Percentiles rank a stretch among this genome's conserved stretches.
These are phyloP conservation scores for Stemphylium lycopersici DNA, from an alignment of 2,329 filamentous ascomycete species.

Conservation along the genomic window DNA sequence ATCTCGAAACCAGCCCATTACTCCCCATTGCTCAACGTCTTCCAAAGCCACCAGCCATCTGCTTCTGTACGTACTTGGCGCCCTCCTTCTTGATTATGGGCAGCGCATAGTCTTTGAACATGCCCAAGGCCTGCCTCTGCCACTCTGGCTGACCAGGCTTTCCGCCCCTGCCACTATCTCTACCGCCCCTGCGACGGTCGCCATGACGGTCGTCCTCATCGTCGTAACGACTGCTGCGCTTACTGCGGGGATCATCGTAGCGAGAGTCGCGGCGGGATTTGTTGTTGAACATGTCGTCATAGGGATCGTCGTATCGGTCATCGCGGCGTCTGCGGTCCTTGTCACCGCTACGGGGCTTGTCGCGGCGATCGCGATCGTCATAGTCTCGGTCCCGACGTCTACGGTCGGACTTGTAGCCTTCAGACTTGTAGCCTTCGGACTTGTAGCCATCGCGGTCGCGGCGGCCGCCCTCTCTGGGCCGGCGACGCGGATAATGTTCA, in stretches of 20 bases:
- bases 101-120: slow-evolving; percentile 43
- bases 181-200: slow-evolving; percentile 16
- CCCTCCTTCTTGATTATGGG: slow-evolving; percentile 44
- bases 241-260: slow-evolving; percentile 17
- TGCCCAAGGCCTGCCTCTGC: slow-evolving; percentile 40
- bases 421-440: slow-evolving; percentile 33
- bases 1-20: background rate
- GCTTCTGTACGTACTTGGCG: slow-evolving; percentile 38
- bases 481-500: slow-evolving; percentile 30
- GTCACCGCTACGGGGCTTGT: slow-evolving; percentile 21
- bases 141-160: slow-evolving; percentile 32
- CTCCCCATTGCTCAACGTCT: slow-evolving; percentile 13
- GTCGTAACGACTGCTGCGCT: slow-evolving; percentile 1
- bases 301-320: slow-evolving; percentile 23
- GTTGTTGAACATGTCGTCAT: slow-evolving; percentile 28
- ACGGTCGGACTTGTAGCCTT: slow-evolving; percentile 21
- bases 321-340: slow-evolving; percentile 17
- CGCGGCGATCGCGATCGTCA: slow-evolving; percentile 25
- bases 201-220: slow-evolving; percentile 25
- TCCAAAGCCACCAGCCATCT: slow-evolving; percentile 30
- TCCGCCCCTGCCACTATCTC: slow-evolving; percentile 18
- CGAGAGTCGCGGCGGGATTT: slow-evolving; percentile 21
- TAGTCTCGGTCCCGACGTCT: slow-evolving; percentile 10
- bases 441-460: slow-evolving; percentile 34
- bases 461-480: slow-evolving; percentile 17